A percentile compares a stretch with the other conserved stretches of the same genome.
Conservation (phyloP, 441 rosid species). For the Omphalea diandra region DNA sequence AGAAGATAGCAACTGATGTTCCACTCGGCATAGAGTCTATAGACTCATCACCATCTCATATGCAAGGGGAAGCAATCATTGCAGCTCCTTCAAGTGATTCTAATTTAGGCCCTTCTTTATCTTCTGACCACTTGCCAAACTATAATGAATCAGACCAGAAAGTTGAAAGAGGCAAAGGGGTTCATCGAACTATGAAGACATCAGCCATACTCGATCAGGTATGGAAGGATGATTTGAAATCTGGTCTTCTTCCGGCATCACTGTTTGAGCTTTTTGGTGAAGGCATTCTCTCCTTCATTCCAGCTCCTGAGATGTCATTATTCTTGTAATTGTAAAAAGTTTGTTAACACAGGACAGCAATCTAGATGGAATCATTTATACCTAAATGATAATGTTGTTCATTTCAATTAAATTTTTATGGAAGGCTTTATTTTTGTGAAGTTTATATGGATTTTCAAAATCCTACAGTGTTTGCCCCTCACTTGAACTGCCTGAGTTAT, state of each 20-base stretch:
- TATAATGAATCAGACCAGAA: slow-evolving; percentile 29
- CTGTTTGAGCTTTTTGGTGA: slow-evolving; percentile 75
- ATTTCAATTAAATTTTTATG: neutral
- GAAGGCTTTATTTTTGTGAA: neutral
- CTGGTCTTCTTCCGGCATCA: slow-evolving; percentile 58
- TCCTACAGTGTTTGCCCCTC: too few species aligned
- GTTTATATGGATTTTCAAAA: neutral
- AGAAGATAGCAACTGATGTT: slow-evolving; percentile 55
- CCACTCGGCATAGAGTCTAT: slow-evolving; percentile 29
- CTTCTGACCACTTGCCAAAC: slow-evolving; percentile 37
- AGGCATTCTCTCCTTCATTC: slow-evolving; percentile 66
- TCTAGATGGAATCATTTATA: neutral
- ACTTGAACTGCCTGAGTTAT: too few species aligned
- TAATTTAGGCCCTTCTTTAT: slow-evolving; percentile 33
- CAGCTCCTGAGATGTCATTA: slow-evolving; percentile 73
- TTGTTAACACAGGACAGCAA: neutral
- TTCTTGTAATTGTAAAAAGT: slow-evolving; percentile 35
- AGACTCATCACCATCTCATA: slow-evolving; percentile 34
- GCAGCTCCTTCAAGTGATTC: slow-evolving; percentile 37
- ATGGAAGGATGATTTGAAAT: slow-evolving; percentile 80
- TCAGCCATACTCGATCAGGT: slow-evolving; percentile 58
- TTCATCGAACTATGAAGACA: slow-evolving; percentile 30
- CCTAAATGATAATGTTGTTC: neutral
- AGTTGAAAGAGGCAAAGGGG: slow-evolving; percentile 30
- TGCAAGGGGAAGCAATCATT: slow-evolving; percentile 40